These are phyloP conservation scores for Parmelia sp. DNA, from an alignment of 495 filamentous ascomycete species.

Conservation along the genomic window DNA sequence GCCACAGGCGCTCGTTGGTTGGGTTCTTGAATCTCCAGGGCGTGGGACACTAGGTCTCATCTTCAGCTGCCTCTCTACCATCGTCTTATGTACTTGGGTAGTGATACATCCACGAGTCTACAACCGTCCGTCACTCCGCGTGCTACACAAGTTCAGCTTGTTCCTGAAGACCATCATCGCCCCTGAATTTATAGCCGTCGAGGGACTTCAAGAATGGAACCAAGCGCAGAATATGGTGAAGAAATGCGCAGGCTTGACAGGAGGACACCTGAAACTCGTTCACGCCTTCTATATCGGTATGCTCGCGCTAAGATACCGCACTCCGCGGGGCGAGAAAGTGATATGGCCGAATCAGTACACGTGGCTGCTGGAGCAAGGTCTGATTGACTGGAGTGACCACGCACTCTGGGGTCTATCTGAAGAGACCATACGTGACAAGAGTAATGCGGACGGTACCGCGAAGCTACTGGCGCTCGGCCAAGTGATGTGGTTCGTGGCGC, in stretches of 20 bases:
- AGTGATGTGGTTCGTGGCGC: constrained; percentile 32
- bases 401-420: constrained; percentile 31
- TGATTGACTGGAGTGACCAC: constrained; percentile 31
- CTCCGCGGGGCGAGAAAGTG: constrained; percentile 26
- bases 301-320: constrained; percentile 35
- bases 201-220: constrained; percentile 37
- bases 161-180: constrained; percentile 34
- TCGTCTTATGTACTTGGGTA: constrained; percentile 36
- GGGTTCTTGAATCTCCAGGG: constrained; percentile 32
- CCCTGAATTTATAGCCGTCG: constrained; percentile 36
- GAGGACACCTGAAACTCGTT: constrained; percentile 28
- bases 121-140: constrained; percentile 23
- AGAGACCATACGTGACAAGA: constrained; percentile 34
- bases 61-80: constrained; percentile 32
- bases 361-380: constrained; percentile 31
- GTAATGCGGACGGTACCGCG: constrained; percentile 33
- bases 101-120: constrained; percentile 37
- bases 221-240: constrained; percentile 31
- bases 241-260: constrained; percentile 23
- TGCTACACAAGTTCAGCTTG: constrained; percentile 30
- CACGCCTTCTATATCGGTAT: constrained; percentile 39
- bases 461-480: constrained; percentile 33
- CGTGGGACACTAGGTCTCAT: constrained; percentile 33
- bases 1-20: constrained; percentile 26
- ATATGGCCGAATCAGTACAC: constrained; percentile 36